Conservation (phyloP, 768 basidiomycete genomes). For the Pilatotrama ljubarskyi region DNA sequence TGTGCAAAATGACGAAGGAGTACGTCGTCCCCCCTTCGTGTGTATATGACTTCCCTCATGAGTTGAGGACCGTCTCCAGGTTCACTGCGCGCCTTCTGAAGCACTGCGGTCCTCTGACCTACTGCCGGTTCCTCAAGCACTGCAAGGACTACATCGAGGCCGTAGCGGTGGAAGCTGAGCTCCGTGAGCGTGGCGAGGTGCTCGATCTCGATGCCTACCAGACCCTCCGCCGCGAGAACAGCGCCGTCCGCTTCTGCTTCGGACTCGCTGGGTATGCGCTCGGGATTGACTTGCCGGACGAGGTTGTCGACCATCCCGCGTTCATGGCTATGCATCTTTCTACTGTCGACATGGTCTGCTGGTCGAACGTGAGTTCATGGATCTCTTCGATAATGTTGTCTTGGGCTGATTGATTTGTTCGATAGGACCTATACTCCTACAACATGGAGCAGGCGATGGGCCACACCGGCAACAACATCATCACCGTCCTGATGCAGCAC, state of each 20-base stretch:
- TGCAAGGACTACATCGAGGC: constrained; percentile 58
- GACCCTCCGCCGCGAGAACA: constrained; percentile 64
- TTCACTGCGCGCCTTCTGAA: constrained; percentile 50
- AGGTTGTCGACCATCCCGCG: constrained; percentile 54
- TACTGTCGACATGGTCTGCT: constrained; percentile 66
- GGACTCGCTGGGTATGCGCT: constrained; percentile 61
- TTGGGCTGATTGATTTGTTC: neutral
- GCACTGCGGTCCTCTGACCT: constrained; percentile 46
- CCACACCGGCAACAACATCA: constrained; percentile 63
- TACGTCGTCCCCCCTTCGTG: constrained; percentile 31
- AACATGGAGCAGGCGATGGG: constrained; percentile 72
- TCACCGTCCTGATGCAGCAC: constrained; percentile 66
- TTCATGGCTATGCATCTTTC: constrained; percentile 58
- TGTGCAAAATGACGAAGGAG: constrained; percentile 64
- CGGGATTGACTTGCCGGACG: constrained; percentile 62
- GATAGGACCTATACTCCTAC: constrained; percentile 70
- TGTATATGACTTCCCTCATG: too few species aligned
- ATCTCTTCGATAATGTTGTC: neutral
- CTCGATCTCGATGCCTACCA: constrained; percentile 56
- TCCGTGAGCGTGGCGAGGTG: constrained; percentile 56
- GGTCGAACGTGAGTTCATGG: constrained; percentile 59
- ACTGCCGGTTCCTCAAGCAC: constrained; percentile 51
- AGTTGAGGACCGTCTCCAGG: constrained; percentile 33
- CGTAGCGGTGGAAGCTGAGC: constrained; percentile 60
- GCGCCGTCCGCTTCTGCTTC: constrained; percentile 65